Evolutionary conservation across 1,284 basidiomycete genomes (phyloP), one percentile per base, ranked within the genome.

Genomic region (Psilocybe mexicana): DNA sequence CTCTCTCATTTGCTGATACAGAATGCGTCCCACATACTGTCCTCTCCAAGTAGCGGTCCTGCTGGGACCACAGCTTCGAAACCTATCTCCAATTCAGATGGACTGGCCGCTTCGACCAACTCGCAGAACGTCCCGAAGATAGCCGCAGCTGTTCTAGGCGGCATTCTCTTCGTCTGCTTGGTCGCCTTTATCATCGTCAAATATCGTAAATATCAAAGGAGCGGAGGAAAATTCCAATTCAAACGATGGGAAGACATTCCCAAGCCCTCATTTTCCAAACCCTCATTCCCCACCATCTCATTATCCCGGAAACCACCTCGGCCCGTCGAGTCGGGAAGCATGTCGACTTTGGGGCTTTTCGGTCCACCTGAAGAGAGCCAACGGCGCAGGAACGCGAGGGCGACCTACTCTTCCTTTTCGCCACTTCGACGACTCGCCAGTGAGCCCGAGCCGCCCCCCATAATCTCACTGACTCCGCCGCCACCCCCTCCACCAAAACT

Each of bases 1-100:
- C 61, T 74, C 3, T 61, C 59, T 3, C 64, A 66, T 51, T 44
- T 74, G 28, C 52, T 66, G 24, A 59, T 72, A 23, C 60, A 67
- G 38, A 62, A 63, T 3, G 12, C 18, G 1, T n/a, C 35, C 26
- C 14, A n/a, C 1, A 24, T 28, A 28, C 23, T 55, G 3, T 42
- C 47, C 11, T 28, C 54, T 12, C 23, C 36, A 28, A 14, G 43
- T 42, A 18, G 40, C 24, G 14, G 18, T 18, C 18, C 52, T 36
- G 2, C 36, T 12, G 24, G 35, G 2, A 25, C 47, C 35, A 28
- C 58, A 35, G 54, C 45, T 30, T 26, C 59, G 8, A 52, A 24
- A 7, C 23, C 35, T 23, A 33, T 14, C 3, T 12, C 54, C 5
- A 35, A 33, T 12, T n/a, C 43, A n/a, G 25, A 6, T 38, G 38